Conservation (phyloP, 192 early-diverging fungal species). For the Anaeromyces robustus region DNA sequence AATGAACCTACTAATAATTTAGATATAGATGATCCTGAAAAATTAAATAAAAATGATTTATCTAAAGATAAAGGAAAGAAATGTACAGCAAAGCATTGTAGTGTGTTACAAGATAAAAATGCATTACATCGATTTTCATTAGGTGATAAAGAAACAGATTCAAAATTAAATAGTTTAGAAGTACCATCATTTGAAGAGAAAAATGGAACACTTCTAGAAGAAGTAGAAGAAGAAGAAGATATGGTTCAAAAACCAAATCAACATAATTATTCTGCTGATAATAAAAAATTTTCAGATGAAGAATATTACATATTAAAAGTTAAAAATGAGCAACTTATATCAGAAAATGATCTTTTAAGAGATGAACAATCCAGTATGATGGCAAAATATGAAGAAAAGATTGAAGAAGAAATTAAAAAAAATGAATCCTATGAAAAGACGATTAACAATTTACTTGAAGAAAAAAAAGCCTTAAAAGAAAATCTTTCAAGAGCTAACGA, state of each 20-base stretch:
- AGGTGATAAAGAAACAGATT: neutral
- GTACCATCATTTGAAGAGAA: no score
- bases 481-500: neutral
- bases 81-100: neutral
- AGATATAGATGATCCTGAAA: no score
- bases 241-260: neutral
- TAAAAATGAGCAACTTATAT: neutral
- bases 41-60: neutral
- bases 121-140: neutral
- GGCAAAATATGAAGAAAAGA: neutral
- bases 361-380: neutral
- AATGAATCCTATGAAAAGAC: neutral
- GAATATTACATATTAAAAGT: neutral
- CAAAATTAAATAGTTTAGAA: no score
- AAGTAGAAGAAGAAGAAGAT: neutral
- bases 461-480: neutral
- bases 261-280: neutral
- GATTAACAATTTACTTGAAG: neutral
- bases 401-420: neutral
- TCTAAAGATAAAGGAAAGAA: neutral
- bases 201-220: no score
- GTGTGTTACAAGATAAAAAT: neutral
- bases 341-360: neutral
- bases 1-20: no score
- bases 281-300: neutral